phyloP scores from a whole-genome alignment of 2,329 filamentous ascomycete species.

The Phialocephala sp. region DNA sequence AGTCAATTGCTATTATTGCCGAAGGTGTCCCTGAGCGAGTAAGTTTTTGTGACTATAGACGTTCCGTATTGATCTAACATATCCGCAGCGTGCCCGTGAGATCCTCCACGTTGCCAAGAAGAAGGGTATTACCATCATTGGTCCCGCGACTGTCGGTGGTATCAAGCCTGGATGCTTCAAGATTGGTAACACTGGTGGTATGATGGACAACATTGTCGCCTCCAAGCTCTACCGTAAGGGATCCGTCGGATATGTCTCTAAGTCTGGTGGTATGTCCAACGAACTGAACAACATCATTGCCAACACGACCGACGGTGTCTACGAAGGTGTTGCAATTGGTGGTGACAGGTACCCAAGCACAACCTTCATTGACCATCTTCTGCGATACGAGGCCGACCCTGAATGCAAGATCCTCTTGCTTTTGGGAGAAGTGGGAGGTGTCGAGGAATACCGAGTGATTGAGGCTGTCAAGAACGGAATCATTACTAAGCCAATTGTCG shows the following conservation, averaged over 20 bases:
- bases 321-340: constrained; percentile 98
- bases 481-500: constrained; percentile 98
- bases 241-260: constrained; percentile 98
- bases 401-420: constrained; percentile 97
- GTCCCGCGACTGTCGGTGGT: constrained; percentile 96
- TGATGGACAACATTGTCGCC: constrained; percentile 99
- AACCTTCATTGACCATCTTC: constrained; percentile 98
- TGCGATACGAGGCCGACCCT: constrained; percentile 94
- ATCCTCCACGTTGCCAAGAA: constrained; percentile 95
- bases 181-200: constrained; percentile 99
- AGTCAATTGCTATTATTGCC: constrained; percentile 98
- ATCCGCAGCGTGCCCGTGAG: constrained; percentile 84
- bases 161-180: constrained; percentile 99
- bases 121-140: constrained; percentile 99
- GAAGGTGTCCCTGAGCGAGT: constrained; percentile 98
- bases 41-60: constrained; percentile 50
- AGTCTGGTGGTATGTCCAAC: constrained; percentile 99
- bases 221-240: constrained; percentile 99
- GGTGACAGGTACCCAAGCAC: constrained; percentile 99
- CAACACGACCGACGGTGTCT: constrained; percentile 95
- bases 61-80: constrained; percentile 38
- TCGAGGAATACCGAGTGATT: constrained; percentile 99
- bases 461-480: constrained; percentile 92
- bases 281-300: constrained; percentile 99
- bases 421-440: constrained; percentile 97